Evolutionary conservation across 139 green algal species (phyloP), one percentile per base, ranked within the genome.

Genomic region (Ostreobium quekettii): DNA sequence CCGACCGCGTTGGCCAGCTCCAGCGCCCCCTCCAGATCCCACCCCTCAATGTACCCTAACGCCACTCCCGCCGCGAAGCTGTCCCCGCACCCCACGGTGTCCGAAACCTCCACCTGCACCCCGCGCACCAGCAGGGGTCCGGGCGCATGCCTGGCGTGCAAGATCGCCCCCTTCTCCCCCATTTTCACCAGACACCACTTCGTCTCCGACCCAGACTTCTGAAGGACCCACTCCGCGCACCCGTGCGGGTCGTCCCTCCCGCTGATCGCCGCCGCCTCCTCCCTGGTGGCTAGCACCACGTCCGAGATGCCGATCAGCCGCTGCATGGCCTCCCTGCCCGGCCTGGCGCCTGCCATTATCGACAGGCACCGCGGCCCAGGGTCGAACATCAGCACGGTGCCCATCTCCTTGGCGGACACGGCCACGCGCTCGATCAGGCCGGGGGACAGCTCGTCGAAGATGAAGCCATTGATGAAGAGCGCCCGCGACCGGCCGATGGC

Each of bases 21-120:
- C 53, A 98, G 72, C 1, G 87, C 89, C 0, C 73, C 65, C 5
- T 71, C 62, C 0, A 85, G 60, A 33, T 67, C 36, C 57, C 83
- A 73, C 2, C 61, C 58, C 1, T 72, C 35, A 3, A 76, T 84
- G 78, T 80, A 96, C 8, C 92, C 93, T 48, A 96, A 70, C 15
- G 91, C 89, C 24, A 97, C 64, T 2, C 91, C 93, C 1, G 89
- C 85, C 3, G 90, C 93, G 76, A 97, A 96, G 64, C 68, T 86
- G 81, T 99, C 93, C 2, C 93, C 93, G 74, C 93, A 99, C 6
- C 93, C 93, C 2, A 98, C 93, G 1, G 93, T 98, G 80, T 99
- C 93, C 5, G 72, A 70, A 26, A 97, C 91, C 1, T 90, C 71
- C 28, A 98, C 91, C 80, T 86, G 72, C 36, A 72, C 28, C 15